A percentile compares a stretch with the other conserved stretches of the same genome.
phyloP scores from a whole-genome alignment of 495 filamentous ascomycete genomes.

The Neurospora terricola region DNA sequence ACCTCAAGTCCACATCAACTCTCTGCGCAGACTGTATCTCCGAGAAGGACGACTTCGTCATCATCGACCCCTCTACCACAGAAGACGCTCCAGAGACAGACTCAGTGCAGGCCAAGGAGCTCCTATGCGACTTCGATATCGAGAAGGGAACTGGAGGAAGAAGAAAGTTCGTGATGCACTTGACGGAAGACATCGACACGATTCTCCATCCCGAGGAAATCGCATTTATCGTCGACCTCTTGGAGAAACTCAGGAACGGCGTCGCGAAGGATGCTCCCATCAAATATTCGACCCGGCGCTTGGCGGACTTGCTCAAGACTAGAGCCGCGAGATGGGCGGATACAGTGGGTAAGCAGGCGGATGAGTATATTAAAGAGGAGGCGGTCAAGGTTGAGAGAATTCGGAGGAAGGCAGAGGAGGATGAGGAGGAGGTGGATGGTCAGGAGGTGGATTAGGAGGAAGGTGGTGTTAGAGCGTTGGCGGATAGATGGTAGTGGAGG shows the following conservation, averaged over 20 bases:
- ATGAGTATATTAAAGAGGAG: neutral
- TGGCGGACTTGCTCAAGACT: neutral
- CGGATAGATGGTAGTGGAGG: neutral
- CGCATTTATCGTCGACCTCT: neutral
- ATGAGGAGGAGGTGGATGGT: neutral
- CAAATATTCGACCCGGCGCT: neutral
- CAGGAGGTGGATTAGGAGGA: neutral
- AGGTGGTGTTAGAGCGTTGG: neutral
- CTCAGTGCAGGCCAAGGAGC: neutral
- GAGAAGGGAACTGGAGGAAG: neutral
- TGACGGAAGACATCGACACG: neutral
- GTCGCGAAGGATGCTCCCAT: neutral
- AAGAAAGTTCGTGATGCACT: neutral
- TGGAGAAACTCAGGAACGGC: neutral
- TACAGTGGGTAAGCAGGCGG: neutral
- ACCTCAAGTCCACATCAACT: neutral
- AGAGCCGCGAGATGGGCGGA: neutral
- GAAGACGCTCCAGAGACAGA: neutral
- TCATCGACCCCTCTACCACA: neutral
- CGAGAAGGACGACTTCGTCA: neutral
- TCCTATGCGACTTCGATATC: neutral
- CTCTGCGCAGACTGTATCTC: neutral
- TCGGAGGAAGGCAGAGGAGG: neutral
- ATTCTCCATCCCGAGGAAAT: neutral
- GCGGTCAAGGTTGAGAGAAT: neutral